phyloP scores from a whole-genome alignment of 2,329 filamentous ascomycete genomes.

The Scedosporium boydii region DNA sequence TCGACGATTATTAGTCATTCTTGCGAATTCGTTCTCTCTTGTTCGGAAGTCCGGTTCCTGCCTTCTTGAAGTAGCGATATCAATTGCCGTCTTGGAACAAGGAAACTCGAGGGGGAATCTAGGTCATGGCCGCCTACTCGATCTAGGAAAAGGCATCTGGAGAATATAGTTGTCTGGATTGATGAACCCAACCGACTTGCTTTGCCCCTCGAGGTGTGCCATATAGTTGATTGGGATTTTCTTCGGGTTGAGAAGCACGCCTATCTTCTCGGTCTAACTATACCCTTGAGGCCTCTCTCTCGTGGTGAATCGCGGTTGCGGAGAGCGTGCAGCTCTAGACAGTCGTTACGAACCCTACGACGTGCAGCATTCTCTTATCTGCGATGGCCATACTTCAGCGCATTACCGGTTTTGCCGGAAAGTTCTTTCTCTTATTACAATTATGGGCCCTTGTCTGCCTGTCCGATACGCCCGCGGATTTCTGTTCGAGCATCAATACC shows the following conservation, averaged over 20 bases:
- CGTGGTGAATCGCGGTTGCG: too few relatives aligned
- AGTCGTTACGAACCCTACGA: neutral
- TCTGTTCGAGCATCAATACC: constrained; percentile 29
- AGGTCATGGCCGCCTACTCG: neutral
- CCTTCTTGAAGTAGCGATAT: too few relatives aligned
- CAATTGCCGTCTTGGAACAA: neutral
- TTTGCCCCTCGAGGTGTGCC: neutral
- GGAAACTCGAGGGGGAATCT: neutral
- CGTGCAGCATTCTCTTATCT: neutral
- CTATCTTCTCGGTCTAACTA: neutral
- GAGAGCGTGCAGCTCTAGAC: too few relatives aligned
- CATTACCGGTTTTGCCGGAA: neutral
- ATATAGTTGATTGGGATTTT: neutral
- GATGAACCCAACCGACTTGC: neutral
- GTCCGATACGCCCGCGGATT: constrained; percentile 10
- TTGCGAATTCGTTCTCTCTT: too few relatives aligned
- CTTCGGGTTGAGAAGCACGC: neutral
- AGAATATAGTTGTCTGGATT: neutral
- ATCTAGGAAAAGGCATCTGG: neutral
- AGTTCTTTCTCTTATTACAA: neutral
- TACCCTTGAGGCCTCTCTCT: neutral
- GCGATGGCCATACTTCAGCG: neutral
- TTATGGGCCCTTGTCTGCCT: constrained; percentile 3
- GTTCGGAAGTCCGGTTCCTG: too few relatives aligned
- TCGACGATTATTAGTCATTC: too few relatives aligned